These are phyloP conservation scores for Stagonosporopsis vannaccii DNA, from an alignment of 2,329 filamentous ascomycete genomes.

Conservation along the genomic window DNA sequence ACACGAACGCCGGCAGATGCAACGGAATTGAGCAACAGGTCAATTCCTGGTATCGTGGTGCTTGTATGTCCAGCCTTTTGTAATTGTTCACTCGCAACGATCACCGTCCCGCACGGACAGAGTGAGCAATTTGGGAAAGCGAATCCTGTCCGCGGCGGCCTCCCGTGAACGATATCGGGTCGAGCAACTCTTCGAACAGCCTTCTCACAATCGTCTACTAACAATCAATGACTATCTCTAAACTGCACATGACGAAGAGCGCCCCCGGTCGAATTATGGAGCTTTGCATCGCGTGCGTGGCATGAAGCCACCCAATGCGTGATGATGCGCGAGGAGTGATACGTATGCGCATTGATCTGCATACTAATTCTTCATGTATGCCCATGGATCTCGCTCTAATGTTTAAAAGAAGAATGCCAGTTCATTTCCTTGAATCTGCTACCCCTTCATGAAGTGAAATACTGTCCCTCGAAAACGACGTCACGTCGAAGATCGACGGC, in stretches of 20 bases:
- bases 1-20: neutral
- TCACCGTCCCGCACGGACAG: neutral
- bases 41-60: neutral
- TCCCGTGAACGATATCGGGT: slow-evolving; percentile 3
- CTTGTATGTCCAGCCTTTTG: neutral
- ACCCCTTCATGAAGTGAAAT: neutral
- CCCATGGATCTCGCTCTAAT: too few species aligned
- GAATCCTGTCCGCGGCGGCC: slow-evolving; percentile 9
- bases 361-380: neutral
- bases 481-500: neutral
- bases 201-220: neutral
- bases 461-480: neutral
- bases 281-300: neutral
- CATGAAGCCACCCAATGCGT: too few species aligned
- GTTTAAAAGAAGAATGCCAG: neutral
- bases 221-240: neutral
- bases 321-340: too few species aligned
- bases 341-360: neutral
- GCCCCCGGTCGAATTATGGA: neutral
- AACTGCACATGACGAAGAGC: neutral
- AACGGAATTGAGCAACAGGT: too few species aligned
- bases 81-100: slow-evolving; percentile 2
- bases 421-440: neutral
- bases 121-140: slow-evolving; percentile 17
- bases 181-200: neutral